phyloP scores from a whole-genome alignment of 179 eudicot species.

The Spergularia azorica region DNA sequence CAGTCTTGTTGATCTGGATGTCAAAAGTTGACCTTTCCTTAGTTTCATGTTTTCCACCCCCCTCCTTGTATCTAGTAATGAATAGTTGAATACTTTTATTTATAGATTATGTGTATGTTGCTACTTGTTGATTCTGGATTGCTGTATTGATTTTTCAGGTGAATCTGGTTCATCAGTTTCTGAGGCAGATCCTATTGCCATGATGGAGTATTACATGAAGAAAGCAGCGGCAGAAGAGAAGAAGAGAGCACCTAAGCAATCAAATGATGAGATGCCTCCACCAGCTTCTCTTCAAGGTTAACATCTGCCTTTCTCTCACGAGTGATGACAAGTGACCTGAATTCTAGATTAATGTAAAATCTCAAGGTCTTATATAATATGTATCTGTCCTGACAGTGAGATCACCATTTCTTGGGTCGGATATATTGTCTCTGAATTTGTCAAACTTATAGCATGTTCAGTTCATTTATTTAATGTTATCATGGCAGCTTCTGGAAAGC shows the following conservation, averaged over 20 bases:
- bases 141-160: conserved; percentile 36
- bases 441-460: neutral
- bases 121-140: conserved; percentile 2
- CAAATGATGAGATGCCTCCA: conserved; percentile 99
- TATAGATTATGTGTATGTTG: neutral
- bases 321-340: conserved; percentile 2
- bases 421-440: neutral
- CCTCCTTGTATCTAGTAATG: neutral
- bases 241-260: conserved; percentile 69
- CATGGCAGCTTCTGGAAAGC: conserved; percentile 49
- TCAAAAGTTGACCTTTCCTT: too few species aligned
- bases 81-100: neutral
- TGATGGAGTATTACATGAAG: conserved; percentile 95
- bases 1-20: too few species aligned
- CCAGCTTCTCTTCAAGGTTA: conserved; percentile 95
- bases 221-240: conserved; percentile 95
- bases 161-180: conserved; percentile 51
- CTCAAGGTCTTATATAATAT: too few species aligned
- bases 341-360: neutral
- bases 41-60: neutral
- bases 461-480: neutral
- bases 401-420: neutral
- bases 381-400: neutral
- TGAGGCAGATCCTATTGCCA: conserved; percentile 79
- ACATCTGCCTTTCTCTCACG: conserved; percentile 2